Evolutionary conservation across 768 basidiomycete species (phyloP).

Genomic region (Pisolithus marmoratus): DNA sequence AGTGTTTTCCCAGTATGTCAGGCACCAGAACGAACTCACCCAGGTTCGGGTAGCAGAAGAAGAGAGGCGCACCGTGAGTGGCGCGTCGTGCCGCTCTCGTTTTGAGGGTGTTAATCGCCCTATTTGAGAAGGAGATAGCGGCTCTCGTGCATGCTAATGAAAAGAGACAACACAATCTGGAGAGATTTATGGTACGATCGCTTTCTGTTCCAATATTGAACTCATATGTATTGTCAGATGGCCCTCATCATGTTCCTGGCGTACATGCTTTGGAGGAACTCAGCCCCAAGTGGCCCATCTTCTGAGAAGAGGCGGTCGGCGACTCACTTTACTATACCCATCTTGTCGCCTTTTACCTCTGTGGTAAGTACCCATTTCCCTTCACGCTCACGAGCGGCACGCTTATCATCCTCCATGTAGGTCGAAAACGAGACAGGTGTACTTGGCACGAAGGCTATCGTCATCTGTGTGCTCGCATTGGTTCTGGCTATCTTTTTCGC

Average conservation of each 20-base stretch:
- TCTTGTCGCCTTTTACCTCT: conserved; percentile 73
- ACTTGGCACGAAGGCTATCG: conserved; percentile 37
- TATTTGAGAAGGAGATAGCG: conserved; percentile 38
- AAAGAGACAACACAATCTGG: conserved; percentile 43
- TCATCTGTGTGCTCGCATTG: background rate
- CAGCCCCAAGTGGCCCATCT: conserved; percentile 1
- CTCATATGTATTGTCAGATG: conserved; percentile 4
- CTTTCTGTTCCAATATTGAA: background rate
- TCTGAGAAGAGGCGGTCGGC: conserved; percentile 4
- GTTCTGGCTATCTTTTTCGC: background rate
- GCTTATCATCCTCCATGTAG: conserved; percentile 28
- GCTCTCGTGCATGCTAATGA: conserved; percentile 37
- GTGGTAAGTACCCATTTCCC: conserved; percentile 40
- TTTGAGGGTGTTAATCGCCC: background rate
- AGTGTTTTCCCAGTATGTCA: conserved; percentile 42
- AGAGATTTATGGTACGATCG: conserved; percentile 45
- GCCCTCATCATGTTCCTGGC: conserved; percentile 7
- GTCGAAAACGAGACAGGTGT: conserved; percentile 72
- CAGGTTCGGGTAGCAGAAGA: conserved; percentile 37
- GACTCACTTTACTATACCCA: conserved; percentile 68
- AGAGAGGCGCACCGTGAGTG: conserved; percentile 42
- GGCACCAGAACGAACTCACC: conserved; percentile 46
- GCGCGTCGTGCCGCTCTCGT: background rate
- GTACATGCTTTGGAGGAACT: conserved; percentile 19
- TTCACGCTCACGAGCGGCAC: background rate